Evolutionary conservation across 2,329 filamentous ascomycete species (phyloP).

Genomic region (Massarina eburnea): DNA sequence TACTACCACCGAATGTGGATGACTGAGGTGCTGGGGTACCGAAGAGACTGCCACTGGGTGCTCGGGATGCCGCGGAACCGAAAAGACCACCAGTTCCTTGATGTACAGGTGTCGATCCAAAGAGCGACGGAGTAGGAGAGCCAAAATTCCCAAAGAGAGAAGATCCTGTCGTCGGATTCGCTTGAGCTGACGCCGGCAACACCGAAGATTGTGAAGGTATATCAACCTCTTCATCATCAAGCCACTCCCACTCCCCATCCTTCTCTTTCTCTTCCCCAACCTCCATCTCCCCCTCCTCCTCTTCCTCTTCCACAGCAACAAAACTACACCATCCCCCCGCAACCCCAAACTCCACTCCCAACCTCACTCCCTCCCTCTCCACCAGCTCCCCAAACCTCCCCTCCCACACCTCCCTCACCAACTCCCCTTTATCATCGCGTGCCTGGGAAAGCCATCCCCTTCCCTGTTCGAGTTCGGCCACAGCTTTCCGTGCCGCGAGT

Average conservation of each 20-base stretch:
- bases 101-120: no score
- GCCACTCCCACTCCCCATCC: conserved; percentile 23
- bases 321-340: conserved; percentile 73
- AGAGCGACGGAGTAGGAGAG: not conserved
- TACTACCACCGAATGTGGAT: no score
- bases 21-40: no score
- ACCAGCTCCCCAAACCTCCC: conserved; percentile 62
- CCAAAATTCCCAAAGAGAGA: not conserved
- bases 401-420: conserved; percentile 45
- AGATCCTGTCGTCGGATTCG: not conserved
- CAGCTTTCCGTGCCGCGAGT: conserved; percentile 68
- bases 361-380: conserved; percentile 64
- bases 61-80: no score
- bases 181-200: not conserved
- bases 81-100: no score
- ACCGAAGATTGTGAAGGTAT: not conserved
- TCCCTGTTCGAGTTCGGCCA: conserved; percentile 69
- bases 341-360: conserved; percentile 68
- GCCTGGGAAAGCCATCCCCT: conserved; percentile 60
- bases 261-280: conserved; percentile 7
- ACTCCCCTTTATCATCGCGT: conserved; percentile 41
- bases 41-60: no score
- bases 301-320: conserved; percentile 61
- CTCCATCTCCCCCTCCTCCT: conserved; percentile 2
- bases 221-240: conserved; percentile 22